Evolutionary conservation across 106 monocot species (phyloP).

Genomic region (Cymbidium sinense): DNA sequence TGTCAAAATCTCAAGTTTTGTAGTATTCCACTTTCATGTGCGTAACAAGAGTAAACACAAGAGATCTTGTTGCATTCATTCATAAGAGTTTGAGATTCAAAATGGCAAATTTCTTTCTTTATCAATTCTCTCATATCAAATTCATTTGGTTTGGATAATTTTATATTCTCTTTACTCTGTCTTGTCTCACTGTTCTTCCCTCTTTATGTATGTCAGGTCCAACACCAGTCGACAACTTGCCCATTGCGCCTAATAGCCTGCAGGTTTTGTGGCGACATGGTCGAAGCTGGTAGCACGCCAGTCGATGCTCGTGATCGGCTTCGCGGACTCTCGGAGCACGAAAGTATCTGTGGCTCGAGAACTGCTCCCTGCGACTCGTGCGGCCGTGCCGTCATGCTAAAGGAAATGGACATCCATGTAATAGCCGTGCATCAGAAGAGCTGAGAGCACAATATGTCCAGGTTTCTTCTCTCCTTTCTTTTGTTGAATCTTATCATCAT

Average conservation of each 20-base stretch:
- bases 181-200: not conserved
- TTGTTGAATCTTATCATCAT: too few species aligned
- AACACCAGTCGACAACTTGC: conserved; percentile 63
- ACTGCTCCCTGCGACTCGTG: conserved; percentile 94
- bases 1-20: too few species aligned
- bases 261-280: conserved; percentile 89
- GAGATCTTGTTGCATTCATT: too few species aligned
- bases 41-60: too few species aligned
- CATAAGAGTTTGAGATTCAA: too few species aligned
- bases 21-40: too few species aligned
- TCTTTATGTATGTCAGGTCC: conserved; percentile 41
- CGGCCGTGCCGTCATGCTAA: conserved; percentile 87
- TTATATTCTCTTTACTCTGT: too few species aligned
- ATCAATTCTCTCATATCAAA: too few species aligned
- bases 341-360: conserved; percentile 84
- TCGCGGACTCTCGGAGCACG: conserved; percentile 73
- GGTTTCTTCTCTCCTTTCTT: too few species aligned
- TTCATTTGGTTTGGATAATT: too few species aligned
- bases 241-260: conserved; percentile 77
- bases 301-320: conserved; percentile 63
- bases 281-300: conserved; percentile 59
- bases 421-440: conserved; percentile 84
- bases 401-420: conserved; percentile 90
- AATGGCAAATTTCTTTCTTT: too few species aligned
- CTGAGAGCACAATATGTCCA: not conserved